Conservation (phyloP, 352 stramenopile species). For the Pseudoperonospora humuli region DNA sequence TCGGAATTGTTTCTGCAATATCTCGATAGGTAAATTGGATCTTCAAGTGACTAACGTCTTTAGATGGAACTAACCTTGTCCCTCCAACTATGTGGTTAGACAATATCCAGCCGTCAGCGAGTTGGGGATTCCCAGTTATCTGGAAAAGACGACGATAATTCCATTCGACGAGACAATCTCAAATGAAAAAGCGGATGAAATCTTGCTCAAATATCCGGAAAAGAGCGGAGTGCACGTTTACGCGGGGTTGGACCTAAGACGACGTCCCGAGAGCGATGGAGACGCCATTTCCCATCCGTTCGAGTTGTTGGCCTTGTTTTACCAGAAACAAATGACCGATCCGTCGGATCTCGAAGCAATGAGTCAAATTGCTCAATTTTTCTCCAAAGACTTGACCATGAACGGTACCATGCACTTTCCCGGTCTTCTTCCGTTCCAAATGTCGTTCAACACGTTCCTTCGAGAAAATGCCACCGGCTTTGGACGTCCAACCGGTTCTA, state of each 20-base stretch:
- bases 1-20: constrained; percentile 38
- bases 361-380: constrained; percentile 39
- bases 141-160: constrained; percentile 34
- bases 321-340: constrained; percentile 24
- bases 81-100: constrained; percentile 27
- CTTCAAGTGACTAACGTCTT: no score
- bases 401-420: constrained; percentile 32
- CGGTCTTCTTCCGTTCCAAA: constrained; percentile 44
- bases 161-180: constrained; percentile 19
- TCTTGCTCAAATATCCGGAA: constrained; percentile 35
- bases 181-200: constrained; percentile 32
- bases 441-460: constrained; percentile 46
- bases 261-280: constrained; percentile 1
- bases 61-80: no score
- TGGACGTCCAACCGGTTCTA: no score
- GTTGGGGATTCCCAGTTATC: constrained; percentile 38
- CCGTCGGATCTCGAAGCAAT: constrained; percentile 27
- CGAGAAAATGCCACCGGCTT: no score
- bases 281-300: constrained; percentile 10
- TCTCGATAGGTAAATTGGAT: constrained; percentile 20
- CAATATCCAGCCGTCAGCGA: constrained; percentile 34
- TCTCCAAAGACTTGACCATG: constrained; percentile 19
- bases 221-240: constrained; percentile 35
- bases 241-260: constrained; percentile 47
- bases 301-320: constrained; percentile 34